Base-by-base conservation (phyloP, 495 filamentous ascomycete genomes). In the Apiosordaria backusii region DNA sequence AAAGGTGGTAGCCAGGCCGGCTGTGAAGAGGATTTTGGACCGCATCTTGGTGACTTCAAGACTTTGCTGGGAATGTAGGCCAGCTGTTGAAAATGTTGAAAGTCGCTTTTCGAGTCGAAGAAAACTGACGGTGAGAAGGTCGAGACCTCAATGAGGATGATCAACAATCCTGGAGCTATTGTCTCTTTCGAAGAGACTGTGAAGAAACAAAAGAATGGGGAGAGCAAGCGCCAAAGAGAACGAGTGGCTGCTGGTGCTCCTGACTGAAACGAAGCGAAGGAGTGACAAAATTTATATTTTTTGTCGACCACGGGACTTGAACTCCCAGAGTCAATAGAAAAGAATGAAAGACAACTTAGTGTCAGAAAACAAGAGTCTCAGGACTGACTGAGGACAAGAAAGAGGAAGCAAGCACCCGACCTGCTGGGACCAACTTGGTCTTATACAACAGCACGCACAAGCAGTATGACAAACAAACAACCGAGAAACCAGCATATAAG, bases 1-100 rank as follows among this genome's bases (percentile, higher is more conserved):
- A 57, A 80, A 69, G 54, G 59, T 21, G 25, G 72, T 64, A 61
- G 76, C 78, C 61, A 77, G 61, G 13, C 71, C 70, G 62, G 74
- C 55, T 50, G 70, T 60, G 66, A 72, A 67, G 40, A 68, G 54
- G 67, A 64, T 21, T 10, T 66, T 62, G 50, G 57, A 57, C 23
- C 67, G 76, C 77, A 79, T 78, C 13, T 63, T 70, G 19, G 10
- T 26, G 3, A 10, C 24, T n/a, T n/a, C n/a, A n/a, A n/a, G n/a
- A n/a, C n/a, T n/a, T n/a, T n/a, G n/a, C 9, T 19, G 22, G 35
- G 50, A 65, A 18, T 45, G 4, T 66, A 55, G 54, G 65, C 62
- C 62, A 65, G 67, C 67, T 65, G 61, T 59, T 4, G 53, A 60
- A 50, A 50, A 25, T 64, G 15, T 60, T 19, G 16, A 57, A 58